Conservation (phyloP, 2,329 filamentous ascomycete species). For the Alternaria atra region DNA sequence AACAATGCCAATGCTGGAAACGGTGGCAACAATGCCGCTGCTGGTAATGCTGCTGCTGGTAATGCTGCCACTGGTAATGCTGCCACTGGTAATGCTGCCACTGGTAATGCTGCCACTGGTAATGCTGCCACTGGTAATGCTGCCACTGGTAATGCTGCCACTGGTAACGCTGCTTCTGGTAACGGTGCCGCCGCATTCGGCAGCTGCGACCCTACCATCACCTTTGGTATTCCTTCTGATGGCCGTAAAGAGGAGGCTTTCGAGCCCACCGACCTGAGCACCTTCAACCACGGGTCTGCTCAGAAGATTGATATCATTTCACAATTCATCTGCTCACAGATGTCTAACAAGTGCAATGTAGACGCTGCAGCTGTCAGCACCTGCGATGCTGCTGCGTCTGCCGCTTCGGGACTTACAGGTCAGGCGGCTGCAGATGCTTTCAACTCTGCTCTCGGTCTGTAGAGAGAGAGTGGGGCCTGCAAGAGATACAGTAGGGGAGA, state of each 20-base stretch:
- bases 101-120: background rate
- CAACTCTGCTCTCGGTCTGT: conserved; percentile 39
- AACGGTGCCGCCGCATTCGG: conserved; percentile 49
- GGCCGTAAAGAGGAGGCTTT: conserved; percentile 58
- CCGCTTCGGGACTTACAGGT: conserved; percentile 29
- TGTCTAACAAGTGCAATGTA: conserved; percentile 44
- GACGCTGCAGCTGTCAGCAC: conserved; percentile 27
- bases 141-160: conserved; percentile 1
- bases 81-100: too few relatives aligned
- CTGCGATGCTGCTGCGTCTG: conserved; percentile 34
- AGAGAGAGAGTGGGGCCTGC: background rate
- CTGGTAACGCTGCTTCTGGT: background rate
- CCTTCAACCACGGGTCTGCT: conserved; percentile 64
- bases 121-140: conserved; percentile 5
- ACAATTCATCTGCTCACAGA: conserved; percentile 59
- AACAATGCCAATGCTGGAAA: conserved; percentile 1
- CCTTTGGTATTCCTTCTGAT: conserved; percentile 60
- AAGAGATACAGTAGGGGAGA: background rate
- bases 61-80: too few relatives aligned
- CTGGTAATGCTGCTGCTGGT: conserved; percentile 1
- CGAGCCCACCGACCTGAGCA: conserved; percentile 52
- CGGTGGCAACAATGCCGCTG: conserved; percentile 3
- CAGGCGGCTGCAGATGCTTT: conserved; percentile 43
- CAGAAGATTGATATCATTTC: conserved; percentile 59
- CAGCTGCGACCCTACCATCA: conserved; percentile 60